Conservation (phyloP, 139 green algal species). For the Picochlorum sp. region DNA sequence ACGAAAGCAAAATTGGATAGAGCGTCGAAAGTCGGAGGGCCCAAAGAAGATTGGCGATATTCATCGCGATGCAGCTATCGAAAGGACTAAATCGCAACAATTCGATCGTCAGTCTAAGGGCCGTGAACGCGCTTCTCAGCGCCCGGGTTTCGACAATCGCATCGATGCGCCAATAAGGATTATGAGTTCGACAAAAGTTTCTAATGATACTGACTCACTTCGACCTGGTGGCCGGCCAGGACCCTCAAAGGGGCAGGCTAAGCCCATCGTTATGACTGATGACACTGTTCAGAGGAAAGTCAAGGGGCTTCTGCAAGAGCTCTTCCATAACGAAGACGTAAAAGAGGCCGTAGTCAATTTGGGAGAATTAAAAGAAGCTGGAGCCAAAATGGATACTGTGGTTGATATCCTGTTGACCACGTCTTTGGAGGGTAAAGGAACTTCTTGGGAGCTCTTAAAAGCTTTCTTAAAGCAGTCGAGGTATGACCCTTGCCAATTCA, state of each 20-base stretch:
- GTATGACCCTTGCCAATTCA: not conserved
- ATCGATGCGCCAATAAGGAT: conserved; percentile 35
- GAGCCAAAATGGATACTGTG: conserved; percentile 9
- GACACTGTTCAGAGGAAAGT: conserved; percentile 18
- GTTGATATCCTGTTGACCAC: conserved; percentile 22
- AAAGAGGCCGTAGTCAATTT: conserved; percentile 14
- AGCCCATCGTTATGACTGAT: not conserved
- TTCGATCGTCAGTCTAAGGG: conserved; percentile 21
- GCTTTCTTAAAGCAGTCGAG: conserved; percentile 12
- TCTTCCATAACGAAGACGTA: conserved; percentile 24
- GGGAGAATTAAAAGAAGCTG: conserved; percentile 20
- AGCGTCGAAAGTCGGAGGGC: conserved; percentile 73
- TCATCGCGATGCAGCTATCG: conserved; percentile 39
- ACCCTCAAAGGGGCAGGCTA: conserved; percentile 5
- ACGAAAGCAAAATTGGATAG: conserved; percentile 43
- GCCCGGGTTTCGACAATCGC: conserved; percentile 20
- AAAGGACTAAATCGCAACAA: conserved; percentile 15
- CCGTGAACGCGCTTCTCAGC: not conserved
- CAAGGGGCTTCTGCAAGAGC: conserved; percentile 20
- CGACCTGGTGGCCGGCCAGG: conserved; percentile 23
- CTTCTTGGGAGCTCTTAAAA: conserved; percentile 14
- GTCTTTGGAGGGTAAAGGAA: conserved; percentile 20
- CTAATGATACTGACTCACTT: conserved; percentile 21
- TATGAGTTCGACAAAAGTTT: conserved; percentile 20
- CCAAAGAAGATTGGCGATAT: conserved; percentile 84